Evolutionary conservation across 2,329 filamentous ascomycete genomes (phyloP).

Genomic region (Cyphellophora attinorum): DNA sequence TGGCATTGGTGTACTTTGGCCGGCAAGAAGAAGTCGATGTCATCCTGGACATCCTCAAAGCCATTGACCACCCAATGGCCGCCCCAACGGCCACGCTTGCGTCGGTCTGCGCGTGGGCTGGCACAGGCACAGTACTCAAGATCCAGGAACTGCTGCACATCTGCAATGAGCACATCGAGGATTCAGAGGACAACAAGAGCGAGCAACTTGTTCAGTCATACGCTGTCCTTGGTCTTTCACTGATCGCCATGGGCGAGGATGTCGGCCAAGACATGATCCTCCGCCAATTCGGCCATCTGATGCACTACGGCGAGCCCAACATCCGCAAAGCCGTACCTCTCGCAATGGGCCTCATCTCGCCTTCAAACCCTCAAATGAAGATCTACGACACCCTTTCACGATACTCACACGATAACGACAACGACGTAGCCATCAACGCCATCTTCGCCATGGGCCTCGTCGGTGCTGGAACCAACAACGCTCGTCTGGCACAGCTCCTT

Average conservation of each 20-base stretch:
- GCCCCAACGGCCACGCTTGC: slow-evolving; percentile 91
- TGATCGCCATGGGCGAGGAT: slow-evolving; percentile 97
- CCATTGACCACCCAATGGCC: slow-evolving; percentile 91
- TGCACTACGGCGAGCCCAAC: slow-evolving; percentile 98
- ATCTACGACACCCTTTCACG: slow-evolving; percentile 95
- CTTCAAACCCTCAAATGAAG: slow-evolving; percentile 99
- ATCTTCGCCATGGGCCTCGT: slow-evolving; percentile 99
- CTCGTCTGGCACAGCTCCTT: slow-evolving; percentile 84
- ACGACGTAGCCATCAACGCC: slow-evolving; percentile 93
- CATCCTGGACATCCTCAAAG: slow-evolving; percentile 91
- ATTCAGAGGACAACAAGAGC: slow-evolving; percentile 45
- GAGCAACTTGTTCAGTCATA: slow-evolving; percentile 94
- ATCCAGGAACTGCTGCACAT: slow-evolving; percentile 95
- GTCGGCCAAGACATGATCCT: slow-evolving; percentile 98
- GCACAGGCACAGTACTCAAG: slow-evolving; percentile 93
- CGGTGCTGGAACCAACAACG: slow-evolving; percentile 96
- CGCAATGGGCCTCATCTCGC: slow-evolving; percentile 91
- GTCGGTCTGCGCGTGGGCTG: slow-evolving; percentile 96
- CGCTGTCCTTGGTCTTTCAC: slow-evolving; percentile 82
- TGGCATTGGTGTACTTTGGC: slow-evolving; percentile 90
- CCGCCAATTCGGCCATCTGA: slow-evolving; percentile 91
- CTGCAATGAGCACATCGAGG: slow-evolving; percentile 91
- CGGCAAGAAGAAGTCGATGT: slow-evolving; percentile 98
- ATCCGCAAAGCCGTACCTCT: slow-evolving; percentile 93
- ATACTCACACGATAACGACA: slow-evolving; percentile 98